A percentile compares a stretch with the other conserved stretches of the same genome.
Conservation (phyloP, 2,329 filamentous ascomycete species). For the Colletotrichum tofieldiae region DNA sequence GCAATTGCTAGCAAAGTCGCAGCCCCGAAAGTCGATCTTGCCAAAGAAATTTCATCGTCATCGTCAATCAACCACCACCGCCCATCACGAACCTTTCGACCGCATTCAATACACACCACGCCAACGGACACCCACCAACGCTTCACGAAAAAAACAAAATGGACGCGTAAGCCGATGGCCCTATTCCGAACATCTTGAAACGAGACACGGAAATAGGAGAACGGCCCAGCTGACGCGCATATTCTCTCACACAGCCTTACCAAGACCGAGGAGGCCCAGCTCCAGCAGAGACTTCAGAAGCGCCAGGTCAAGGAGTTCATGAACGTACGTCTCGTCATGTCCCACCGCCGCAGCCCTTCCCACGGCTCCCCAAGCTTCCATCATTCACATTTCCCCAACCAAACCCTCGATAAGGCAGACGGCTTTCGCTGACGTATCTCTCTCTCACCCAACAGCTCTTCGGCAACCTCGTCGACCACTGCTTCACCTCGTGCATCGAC, state of each 20-base stretch:
- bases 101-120: not conserved
- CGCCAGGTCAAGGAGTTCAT: conserved; percentile 99
- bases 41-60: conserved; percentile 45
- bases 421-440: not conserved
- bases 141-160: conserved; percentile 25
- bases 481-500: conserved; percentile 97
- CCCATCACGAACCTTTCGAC: not conserved
- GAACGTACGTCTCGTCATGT: conserved; percentile 75
- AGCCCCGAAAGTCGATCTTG: conserved; percentile 21
- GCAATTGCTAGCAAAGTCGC: conserved; percentile 10
- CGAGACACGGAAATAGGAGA: not conserved
- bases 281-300: conserved; percentile 94
- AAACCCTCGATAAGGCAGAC: not conserved
- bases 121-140: not conserved
- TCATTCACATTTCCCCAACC: not conserved
- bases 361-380: not conserved
- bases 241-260: conserved; percentile 69
- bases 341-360: conserved; percentile 49
- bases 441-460: conserved; percentile 62
- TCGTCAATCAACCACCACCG: conserved; percentile 30
- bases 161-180: conserved; percentile 44
- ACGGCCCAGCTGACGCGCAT: conserved; percentile 40
- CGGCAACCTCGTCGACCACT: conserved; percentile 83
- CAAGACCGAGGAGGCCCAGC: conserved; percentile 88
- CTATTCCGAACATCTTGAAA: conserved; percentile 26